Evolutionary conservation across 768 basidiomycete genomes (phyloP), one percentile per base, ranked within the genome.

Genomic region (Daedaleopsis nitida): DNA sequence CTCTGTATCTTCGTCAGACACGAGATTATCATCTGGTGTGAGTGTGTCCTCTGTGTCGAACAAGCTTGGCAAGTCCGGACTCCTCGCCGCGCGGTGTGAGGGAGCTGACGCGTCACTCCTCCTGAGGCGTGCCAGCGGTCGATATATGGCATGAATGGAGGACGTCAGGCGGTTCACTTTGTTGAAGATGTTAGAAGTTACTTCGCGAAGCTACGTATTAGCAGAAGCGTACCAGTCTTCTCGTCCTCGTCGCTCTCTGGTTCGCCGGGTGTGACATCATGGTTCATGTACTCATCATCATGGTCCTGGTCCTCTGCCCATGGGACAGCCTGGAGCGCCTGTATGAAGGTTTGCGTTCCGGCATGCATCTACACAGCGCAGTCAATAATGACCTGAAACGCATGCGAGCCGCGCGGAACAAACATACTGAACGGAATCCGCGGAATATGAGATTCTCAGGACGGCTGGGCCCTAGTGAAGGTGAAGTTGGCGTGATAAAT

Each of bases 331-430:
- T 94, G 92, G 14, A 94, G 79, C 4, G 91, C 92, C 75, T 94
- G 92, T 42, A 94, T 94, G 52, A 94, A 83, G 3, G 92, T 91
- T 71, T 94, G 93, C 3, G 92, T 94, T 16, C 92, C 92, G 24
- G 87, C 85, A 43, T 91, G 87, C 86, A 94, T 89, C 92, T 94
- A 69, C 64, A 59, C 59, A 59, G 60, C 27, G 27, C 42, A 55
- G 27, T 45, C 16, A 58, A 57, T 27, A 52, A 60, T 59, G 23
- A 57, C 47, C 48, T 51, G 47, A 57, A 52, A 62, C 14, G 44
- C 42, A 49, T 49, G 50, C 62, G 23, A 21, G 37, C 45, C 53
- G 21, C 19, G 16, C 51, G 5, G 42, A 17, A 16, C 13, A 44
- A 55, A 76, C 86, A 66, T 70, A 92, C 92, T 16, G 92, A 92